Evolutionary conservation across 345 rosid species (phyloP).

Genomic region (Limnanthes douglasii): DNA sequence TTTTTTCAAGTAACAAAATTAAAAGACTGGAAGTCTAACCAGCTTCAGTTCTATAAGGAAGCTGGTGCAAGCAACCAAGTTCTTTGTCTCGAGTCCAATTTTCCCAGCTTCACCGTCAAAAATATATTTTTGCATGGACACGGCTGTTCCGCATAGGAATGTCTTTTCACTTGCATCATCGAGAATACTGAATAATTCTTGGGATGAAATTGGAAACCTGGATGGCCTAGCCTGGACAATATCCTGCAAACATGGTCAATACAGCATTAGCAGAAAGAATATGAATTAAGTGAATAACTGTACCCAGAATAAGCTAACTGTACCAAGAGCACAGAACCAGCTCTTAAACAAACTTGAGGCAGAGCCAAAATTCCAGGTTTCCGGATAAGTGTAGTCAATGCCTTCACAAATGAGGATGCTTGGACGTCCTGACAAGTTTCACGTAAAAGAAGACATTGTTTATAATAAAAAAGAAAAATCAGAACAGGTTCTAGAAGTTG

Average conservation of each 20-base stretch:
- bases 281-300: slow-evolving; percentile 1
- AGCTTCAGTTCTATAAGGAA: slow-evolving; percentile 76
- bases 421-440: slow-evolving; percentile 71
- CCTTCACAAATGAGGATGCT: slow-evolving; percentile 48
- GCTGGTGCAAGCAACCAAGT: slow-evolving; percentile 74
- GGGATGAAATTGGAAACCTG: slow-evolving; percentile 63
- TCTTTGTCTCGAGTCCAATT: slow-evolving; percentile 70
- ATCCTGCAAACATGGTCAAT: slow-evolving; percentile 39
- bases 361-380: slow-evolving; percentile 53
- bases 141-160: slow-evolving; percentile 55
- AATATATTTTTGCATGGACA: slow-evolving; percentile 68
- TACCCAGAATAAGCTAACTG: slow-evolving; percentile 9
- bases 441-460: too few species aligned
- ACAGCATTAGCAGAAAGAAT: slow-evolving; percentile 6
- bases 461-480: too few species aligned
- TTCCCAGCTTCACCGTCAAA: slow-evolving; percentile 81
- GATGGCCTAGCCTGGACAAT: slow-evolving; percentile 53
- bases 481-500: too few species aligned
- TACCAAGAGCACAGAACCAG: slow-evolving; percentile 85
- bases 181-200: slow-evolving; percentile 62
- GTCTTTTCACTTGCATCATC: slow-evolving; percentile 97
- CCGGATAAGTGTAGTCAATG: slow-evolving; percentile 41
- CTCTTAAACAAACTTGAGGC: slow-evolving; percentile 58
- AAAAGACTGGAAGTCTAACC: slow-evolving; percentile 25
- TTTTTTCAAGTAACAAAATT: neutral